These are phyloP conservation scores for Blepharisma undulans DNA, from an alignment of 169 alveolate species.

Conservation along the genomic window DNA sequence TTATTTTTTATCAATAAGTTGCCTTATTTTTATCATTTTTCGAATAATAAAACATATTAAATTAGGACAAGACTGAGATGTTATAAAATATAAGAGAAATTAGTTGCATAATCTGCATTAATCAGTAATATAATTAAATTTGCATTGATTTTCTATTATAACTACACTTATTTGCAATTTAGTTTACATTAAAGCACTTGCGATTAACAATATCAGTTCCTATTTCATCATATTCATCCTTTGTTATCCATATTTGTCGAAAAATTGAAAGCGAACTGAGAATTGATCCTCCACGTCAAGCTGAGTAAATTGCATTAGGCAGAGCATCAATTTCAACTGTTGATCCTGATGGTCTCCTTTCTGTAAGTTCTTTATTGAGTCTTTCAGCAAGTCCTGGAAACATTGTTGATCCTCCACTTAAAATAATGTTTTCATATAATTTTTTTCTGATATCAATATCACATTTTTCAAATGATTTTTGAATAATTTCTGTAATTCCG, in stretches of 20 bases:
- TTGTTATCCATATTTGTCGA: conserved; percentile 98
- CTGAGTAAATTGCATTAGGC: conserved; percentile 96
- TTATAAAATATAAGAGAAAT: no score
- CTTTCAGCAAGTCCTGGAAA: conserved; percentile 86
- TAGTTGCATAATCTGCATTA: no score
- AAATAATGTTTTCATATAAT: conserved; percentile 73
- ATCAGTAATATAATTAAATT: no score
- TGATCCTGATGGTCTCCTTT: conserved; percentile 67
- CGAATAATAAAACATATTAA: no score
- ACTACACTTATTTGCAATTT: no score
- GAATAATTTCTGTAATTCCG: conserved; percentile 78
- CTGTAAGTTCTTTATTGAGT: conserved; percentile 78
- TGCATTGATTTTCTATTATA: no score
- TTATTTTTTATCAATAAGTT: no score
- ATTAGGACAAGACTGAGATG: no score
- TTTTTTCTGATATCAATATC: conserved; percentile 83
- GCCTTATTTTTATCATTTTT: no score
- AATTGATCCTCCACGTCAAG: conserved; percentile 99
- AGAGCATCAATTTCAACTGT: conserved; percentile 92
- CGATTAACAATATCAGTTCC: conserved; percentile 98
- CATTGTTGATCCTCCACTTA: conserved; percentile 89
- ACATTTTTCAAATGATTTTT: conserved; percentile 73
- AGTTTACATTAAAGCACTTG: no score
- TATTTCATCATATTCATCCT: conserved; percentile 96
- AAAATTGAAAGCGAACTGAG: conserved; percentile 94